Percentiles rank a stretch among this genome's conserved stretches.
Conservation (phyloP, 176 grass and related monocot genomes). For the Elaeis guineensis region DNA sequence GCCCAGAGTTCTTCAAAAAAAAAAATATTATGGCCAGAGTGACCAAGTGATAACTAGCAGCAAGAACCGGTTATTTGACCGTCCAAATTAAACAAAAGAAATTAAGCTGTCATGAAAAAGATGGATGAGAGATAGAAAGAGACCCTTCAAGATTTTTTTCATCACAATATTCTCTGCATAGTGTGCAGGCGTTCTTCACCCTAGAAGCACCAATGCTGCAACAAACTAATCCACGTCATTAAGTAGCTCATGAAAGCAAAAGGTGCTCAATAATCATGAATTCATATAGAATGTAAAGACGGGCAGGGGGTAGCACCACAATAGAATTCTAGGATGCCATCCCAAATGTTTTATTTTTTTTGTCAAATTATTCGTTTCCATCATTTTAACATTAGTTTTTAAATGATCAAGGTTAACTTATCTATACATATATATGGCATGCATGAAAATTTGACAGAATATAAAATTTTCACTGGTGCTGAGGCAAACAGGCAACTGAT, state of each 20-base stretch:
- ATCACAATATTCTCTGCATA: constrained; percentile 57
- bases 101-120: background rate
- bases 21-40: too few species aligned
- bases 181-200: constrained; percentile 82
- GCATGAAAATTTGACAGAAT: too few species aligned
- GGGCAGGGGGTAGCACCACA: too few species aligned
- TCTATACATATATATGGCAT: too few species aligned
- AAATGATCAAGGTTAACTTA: too few species aligned
- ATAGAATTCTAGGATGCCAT: too few species aligned
- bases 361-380: too few species aligned
- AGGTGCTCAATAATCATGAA: background rate
- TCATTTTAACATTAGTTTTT: too few species aligned
- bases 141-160: constrained; percentile 78
- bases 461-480: too few species aligned
- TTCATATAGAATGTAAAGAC: background rate
- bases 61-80: background rate
- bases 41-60: background rate
- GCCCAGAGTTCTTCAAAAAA: too few species aligned
- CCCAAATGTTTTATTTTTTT: too few species aligned
- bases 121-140: background rate
- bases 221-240: constrained; percentile 24
- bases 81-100: background rate
- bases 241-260: constrained; percentile 11
- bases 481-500: too few species aligned
- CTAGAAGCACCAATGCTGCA: constrained; percentile 94